Percentiles rank a stretch among this genome's conserved stretches.
Evolutionary conservation across 345 rosid genomes (phyloP).

Genomic region (Populus tremula): DNA sequence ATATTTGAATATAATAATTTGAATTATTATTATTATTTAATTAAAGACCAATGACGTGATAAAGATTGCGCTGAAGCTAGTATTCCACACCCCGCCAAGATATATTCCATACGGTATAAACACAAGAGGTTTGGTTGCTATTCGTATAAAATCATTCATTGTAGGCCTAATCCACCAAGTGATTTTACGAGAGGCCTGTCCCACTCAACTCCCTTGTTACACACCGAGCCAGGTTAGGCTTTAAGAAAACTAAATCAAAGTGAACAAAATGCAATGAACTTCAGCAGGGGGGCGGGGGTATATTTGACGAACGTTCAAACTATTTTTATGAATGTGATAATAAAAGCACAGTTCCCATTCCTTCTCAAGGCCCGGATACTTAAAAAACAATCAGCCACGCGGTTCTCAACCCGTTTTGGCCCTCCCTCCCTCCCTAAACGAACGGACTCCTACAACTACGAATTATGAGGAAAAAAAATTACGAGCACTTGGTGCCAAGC

Average conservation of each 20-base stretch:
- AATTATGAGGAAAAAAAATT: slow-evolving; percentile 2
- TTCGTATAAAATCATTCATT: no score
- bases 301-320: background rate
- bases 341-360: background rate
- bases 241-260: background rate
- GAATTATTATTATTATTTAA: no score
- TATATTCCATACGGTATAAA: no score
- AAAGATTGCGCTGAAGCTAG: no score
- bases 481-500: background rate
- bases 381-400: slow-evolving; percentile 11
- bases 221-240: no score
- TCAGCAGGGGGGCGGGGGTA: no score
- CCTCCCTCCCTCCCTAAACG: background rate
- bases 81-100: no score
- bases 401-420: background rate
- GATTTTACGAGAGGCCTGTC: no score
- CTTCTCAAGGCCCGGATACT: background rate
- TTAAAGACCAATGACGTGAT: no score
- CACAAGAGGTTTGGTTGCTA: no score
- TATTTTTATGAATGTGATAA: background rate
- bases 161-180: background rate
- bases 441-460: background rate
- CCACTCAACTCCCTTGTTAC: no score
- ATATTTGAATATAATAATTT: no score
- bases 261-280: background rate